Conservation (phyloP, 495 filamentous ascomycete species). For the Hypoxylon intermedium region DNA sequence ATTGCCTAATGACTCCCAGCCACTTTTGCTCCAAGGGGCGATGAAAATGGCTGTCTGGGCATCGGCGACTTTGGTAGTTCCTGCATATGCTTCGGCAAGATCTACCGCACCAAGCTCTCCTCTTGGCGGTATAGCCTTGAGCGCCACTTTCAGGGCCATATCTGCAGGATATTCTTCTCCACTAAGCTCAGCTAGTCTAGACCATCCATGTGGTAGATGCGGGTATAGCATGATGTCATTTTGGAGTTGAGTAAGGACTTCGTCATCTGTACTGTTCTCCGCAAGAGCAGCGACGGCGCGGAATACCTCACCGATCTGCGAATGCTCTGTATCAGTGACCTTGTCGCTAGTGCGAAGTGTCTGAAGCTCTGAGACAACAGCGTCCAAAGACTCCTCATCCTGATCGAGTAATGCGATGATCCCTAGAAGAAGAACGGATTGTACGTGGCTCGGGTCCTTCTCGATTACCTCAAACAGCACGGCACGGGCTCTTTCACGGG, state of each 20-base stretch:
- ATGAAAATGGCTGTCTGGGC: slow-evolving; percentile 79
- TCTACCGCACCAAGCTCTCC: slow-evolving; percentile 71
- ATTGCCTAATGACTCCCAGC: slow-evolving; percentile 63
- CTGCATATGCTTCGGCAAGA: slow-evolving; percentile 77
- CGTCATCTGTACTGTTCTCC: slow-evolving; percentile 41
- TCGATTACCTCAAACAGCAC: slow-evolving; percentile 81
- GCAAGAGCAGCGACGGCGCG: slow-evolving; percentile 51
- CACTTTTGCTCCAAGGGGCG: slow-evolving; percentile 75
- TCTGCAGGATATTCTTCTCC: slow-evolving; percentile 67
- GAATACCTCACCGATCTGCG: slow-evolving; percentile 55
- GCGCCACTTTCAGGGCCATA: slow-evolving; percentile 83
- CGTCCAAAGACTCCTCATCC: slow-evolving; percentile 78
- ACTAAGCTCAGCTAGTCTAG: slow-evolving; percentile 63
- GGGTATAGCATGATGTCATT: slow-evolving; percentile 80
- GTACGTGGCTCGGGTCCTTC: slow-evolving; percentile 72
- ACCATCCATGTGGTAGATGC: slow-evolving; percentile 77
- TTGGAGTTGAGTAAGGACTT: slow-evolving; percentile 62
- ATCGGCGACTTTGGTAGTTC: slow-evolving; percentile 72
- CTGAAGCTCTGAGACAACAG: slow-evolving; percentile 79
- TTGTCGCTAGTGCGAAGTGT: slow-evolving; percentile 68
- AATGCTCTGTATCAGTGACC: slow-evolving; percentile 53
- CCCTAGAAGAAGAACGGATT: slow-evolving; percentile 78
- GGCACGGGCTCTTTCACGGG: slow-evolving; percentile 75
- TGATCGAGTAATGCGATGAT: slow-evolving; percentile 80
- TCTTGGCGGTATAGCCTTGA: slow-evolving; percentile 71